Base-by-base conservation (phyloP, 2,329 filamentous ascomycete genomes). In the Sordariomycetes sp. region DNA sequence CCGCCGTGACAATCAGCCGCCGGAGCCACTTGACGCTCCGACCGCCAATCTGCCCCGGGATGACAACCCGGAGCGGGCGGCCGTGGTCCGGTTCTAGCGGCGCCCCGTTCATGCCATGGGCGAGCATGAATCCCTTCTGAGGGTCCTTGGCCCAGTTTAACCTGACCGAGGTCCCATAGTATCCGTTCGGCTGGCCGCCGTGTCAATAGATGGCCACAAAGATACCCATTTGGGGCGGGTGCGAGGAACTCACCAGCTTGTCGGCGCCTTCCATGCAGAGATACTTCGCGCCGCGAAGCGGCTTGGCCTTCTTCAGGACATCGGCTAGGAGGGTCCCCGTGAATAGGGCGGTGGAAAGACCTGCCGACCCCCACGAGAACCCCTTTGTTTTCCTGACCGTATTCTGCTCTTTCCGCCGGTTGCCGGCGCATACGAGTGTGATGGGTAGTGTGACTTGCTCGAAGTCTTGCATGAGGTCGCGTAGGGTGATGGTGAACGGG, bases 11-110 rank as follows among this genome's bases (percentile, higher is more conserved):
- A 51, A 91, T 87, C 60, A 97, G 80, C 62, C 79, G 86, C 74
- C 87, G 93, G 60, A 97, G 69, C 92, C 92, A 97, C 71, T 97
- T 97, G 35, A 97, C 91, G 69, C 90, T 96, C 62, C 92, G 81
- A 1, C 91, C 92, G 37, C 92, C 92, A 61, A 97, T 96, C 70
- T 96, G 90, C 0, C 92, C 92, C 0, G 92, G 92, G 3, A 97
- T 88, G 8, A 96, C 85, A 7, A 87, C 85, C 61, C 92, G 80
- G 50, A 97, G 72, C 1, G 92, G 92, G 63, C 88, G 88, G 20
- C 92, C 92, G 65, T 97, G 92, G 67, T 96, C 92, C 0, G 90
- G 90, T 53, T 81, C 78, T 5, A 97, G 79, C 60, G 79, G 73
- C 66, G 92, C 88, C 53, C 91, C 92, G 62, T 97, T 97, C 90